Base-by-base conservation (phyloP, 1,284 basidiomycete genomes). In the Cystobasidium sp. region DNA sequence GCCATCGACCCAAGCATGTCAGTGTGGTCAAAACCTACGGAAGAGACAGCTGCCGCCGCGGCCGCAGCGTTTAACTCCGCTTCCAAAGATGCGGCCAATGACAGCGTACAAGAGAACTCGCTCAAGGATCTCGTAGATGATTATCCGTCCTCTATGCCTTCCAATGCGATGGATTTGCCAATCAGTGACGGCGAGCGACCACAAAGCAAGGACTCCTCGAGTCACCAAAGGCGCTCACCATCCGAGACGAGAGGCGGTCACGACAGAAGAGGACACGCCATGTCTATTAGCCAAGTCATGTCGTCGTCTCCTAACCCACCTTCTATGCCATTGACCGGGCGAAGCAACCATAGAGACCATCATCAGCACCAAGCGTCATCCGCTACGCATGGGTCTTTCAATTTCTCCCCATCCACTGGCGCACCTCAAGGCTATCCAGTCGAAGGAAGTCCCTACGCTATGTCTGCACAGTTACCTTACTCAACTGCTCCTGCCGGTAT, bases 1-100 rank as follows among this genome's bases (percentile, higher is more conserved):
- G 53, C 58, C 16, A 59, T 73, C 52, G 70, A 73, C 44, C 70
- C 70, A 6, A 73, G 70, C 70, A 73, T 73, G 70, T 73, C 70
- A 9, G 70, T 73, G 2, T 73, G 70, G 70, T 56, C 51, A 6
- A 65, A 61, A 31, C 70, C 70, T 6, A 73, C 70, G 7, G 62
- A 65, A 59, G 70, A 73, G 70, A 73, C 70, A 20, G 70, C 70
- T 16, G 70, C 70, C 12, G 70, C 70, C 12, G 70, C 70, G 3
- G 69, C 69, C 24, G 69, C 69, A 46, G 58, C 61, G 14, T 62
- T 61, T 43, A 53, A 53, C 22, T 56, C 61, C 9, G 70, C 70
- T 16, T 52, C 51, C 1, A 68, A 68, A 18, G 66, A 68, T 24
- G 16, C 52, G 24, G 49, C 49, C 10, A 62, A 52, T 22, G 70